Conservation (phyloP, 2,329 filamentous ascomycete genomes). For the Mycosphaerelloides madeirae region DNA sequence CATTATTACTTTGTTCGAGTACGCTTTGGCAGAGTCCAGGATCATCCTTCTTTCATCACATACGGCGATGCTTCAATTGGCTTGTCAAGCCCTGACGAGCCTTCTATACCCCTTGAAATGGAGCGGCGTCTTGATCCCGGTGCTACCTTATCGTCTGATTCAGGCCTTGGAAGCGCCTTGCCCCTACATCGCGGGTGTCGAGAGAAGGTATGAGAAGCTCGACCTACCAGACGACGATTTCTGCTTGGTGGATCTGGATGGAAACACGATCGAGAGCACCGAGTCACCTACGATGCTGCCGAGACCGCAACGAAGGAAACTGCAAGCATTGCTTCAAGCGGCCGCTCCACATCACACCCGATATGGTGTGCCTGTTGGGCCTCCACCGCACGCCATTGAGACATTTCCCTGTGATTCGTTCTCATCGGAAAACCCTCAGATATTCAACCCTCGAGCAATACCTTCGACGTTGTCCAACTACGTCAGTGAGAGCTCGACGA, state of each 20-base stretch:
- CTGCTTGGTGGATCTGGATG: constrained; percentile 88
- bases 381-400: constrained; percentile 88
- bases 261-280: constrained; percentile 83
- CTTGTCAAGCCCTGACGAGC: constrained; percentile 78
- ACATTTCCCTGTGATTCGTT: constrained; percentile 88
- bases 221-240: constrained; percentile 92
- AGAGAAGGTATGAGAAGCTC: constrained; percentile 80
- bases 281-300: constrained; percentile 72
- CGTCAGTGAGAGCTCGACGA: constrained; percentile 82
- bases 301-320: constrained; percentile 82
- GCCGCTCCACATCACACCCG: constrained; percentile 85
- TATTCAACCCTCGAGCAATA: constrained; percentile 69
- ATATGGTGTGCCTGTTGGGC: constrained; percentile 80
- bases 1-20: constrained; percentile 88
- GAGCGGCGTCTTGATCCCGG: constrained; percentile 89
- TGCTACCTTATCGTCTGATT: constrained; percentile 80
- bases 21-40: constrained; percentile 83
- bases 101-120: constrained; percentile 87
- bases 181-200: constrained; percentile 94
- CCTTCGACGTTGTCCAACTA: constrained; percentile 75
- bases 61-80: constrained; percentile 91
- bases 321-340: constrained; percentile 79
- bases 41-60: constrained; percentile 96
- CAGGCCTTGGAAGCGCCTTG: constrained; percentile 92
- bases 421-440: constrained; percentile 74